Evolutionary conservation across 345 rosid genomes (phyloP).

Genomic region (Zanthoxylum bungeanum): DNA sequence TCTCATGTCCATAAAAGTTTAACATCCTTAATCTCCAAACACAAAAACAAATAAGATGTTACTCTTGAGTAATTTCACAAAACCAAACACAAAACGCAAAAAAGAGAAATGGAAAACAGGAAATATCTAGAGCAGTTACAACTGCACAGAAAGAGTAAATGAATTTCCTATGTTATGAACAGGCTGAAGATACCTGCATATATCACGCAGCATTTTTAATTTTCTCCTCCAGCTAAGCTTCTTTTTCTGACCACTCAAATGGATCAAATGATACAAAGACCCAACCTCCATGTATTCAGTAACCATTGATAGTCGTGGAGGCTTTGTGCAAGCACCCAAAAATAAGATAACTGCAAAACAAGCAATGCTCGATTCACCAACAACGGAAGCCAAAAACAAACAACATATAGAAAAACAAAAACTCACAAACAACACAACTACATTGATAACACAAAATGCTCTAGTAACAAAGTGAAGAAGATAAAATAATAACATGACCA

Average conservation of each 20-base stretch:
- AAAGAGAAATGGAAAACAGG: no score
- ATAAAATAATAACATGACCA: not conserved
- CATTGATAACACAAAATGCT: not conserved
- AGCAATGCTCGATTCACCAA: slow-evolving; percentile 14
- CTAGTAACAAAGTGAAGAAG: not conserved
- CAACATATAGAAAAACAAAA: not conserved
- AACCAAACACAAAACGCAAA: no score
- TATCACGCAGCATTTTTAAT: slow-evolving; percentile 91
- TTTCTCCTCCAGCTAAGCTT: slow-evolving; percentile 81
- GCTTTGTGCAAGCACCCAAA: slow-evolving; percentile 96
- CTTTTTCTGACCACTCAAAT: slow-evolving; percentile 85
- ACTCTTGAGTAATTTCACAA: no score
- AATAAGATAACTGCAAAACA: slow-evolving; percentile 81
- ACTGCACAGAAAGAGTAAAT: not conserved
- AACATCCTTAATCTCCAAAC: not conserved
- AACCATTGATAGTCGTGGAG: slow-evolving; percentile 88
- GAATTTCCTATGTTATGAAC: not conserved
- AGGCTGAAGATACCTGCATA: slow-evolving; percentile 72
- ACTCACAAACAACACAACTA: not conserved
- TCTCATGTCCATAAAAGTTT: not conserved
- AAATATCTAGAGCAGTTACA: not conserved
- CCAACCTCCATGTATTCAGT: slow-evolving; percentile 99
- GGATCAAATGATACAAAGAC: slow-evolving; percentile 82
- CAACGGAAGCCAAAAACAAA: no score
- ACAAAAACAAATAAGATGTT: not conserved